Evolutionary conservation across 1,284 basidiomycete genomes (phyloP).

Genomic region (Rhodofomes roseus): DNA sequence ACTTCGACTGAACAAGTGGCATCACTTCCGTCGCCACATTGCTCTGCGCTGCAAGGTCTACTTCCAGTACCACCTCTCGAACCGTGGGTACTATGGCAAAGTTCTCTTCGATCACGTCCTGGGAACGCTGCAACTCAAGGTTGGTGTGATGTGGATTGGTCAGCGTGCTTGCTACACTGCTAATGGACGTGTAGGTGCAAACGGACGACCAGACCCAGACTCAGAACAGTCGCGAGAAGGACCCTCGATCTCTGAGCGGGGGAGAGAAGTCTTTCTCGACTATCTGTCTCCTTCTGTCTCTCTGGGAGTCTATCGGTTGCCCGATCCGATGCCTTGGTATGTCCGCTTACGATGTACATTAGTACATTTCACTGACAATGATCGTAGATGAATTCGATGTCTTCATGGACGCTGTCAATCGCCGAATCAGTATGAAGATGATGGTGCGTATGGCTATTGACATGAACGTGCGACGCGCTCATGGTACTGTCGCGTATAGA

Average conservation of each 20-base stretch:
- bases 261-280: slow-evolving; percentile 98
- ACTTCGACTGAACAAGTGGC: slow-evolving; percentile 74
- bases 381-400: slow-evolving; percentile 84
- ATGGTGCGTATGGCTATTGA: slow-evolving; percentile 53
- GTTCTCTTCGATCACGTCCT: slow-evolving; percentile 81
- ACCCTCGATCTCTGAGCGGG: slow-evolving; percentile 81
- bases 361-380: not conserved
- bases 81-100: slow-evolving; percentile 85
- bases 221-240: slow-evolving; percentile 62
- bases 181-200: slow-evolving; percentile 49
- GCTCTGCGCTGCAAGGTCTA: slow-evolving; percentile 81
- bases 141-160: slow-evolving; percentile 22
- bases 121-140: slow-evolving; percentile 67
- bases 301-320: slow-evolving; percentile 95
- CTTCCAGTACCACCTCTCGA: slow-evolving; percentile 80
- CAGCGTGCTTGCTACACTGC: too few species aligned
- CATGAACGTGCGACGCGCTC: not conserved
- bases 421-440: slow-evolving; percentile 89
- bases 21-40: slow-evolving; percentile 83
- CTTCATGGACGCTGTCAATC: slow-evolving; percentile 94
- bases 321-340: slow-evolving; percentile 91
- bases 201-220: slow-evolving; percentile 73
- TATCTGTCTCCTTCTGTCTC: slow-evolving; percentile 85
- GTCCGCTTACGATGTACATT: slow-evolving; percentile 17
- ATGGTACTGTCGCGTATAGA: slow-evolving; percentile 36